Conservation (phyloP, 257 asterid genomes). For the Solanum paucissectum region DNA sequence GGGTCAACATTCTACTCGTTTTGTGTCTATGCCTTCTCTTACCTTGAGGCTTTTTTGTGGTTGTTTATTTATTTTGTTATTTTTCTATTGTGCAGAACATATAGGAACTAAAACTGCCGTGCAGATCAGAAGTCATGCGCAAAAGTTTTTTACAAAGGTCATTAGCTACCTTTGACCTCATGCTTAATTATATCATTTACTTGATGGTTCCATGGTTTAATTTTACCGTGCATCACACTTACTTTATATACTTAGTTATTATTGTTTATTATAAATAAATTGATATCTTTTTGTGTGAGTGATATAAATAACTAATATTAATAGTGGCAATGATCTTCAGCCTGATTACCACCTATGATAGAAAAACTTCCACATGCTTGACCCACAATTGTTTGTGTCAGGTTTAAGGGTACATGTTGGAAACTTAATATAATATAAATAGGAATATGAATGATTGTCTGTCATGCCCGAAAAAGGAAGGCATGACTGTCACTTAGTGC, state of each 20-base stretch:
- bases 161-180: slow-evolving; percentile 11
- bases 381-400: neutral
- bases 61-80: slow-evolving; percentile 19
- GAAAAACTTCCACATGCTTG: neutral
- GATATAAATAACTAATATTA: neutral
- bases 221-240: neutral
- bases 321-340: neutral
- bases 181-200: neutral
- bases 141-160: slow-evolving; percentile 96
- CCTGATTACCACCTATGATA: neutral
- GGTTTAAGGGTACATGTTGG: neutral
- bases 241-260: neutral
- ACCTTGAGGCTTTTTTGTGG: slow-evolving; percentile 22
- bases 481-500: neutral
- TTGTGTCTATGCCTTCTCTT: neutral
- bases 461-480: neutral
- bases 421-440: neutral
- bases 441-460: neutral
- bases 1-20: neutral
- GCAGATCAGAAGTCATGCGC: slow-evolving; percentile 99
- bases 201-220: neutral
- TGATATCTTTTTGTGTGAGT: neutral
- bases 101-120: slow-evolving; percentile 99
- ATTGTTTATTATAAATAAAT: neutral
- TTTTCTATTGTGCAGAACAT: slow-evolving; percentile 78